Evolutionary conservation across 2,329 filamentous ascomycete species (phyloP).

Genomic region (Emmonsia crescens): DNA sequence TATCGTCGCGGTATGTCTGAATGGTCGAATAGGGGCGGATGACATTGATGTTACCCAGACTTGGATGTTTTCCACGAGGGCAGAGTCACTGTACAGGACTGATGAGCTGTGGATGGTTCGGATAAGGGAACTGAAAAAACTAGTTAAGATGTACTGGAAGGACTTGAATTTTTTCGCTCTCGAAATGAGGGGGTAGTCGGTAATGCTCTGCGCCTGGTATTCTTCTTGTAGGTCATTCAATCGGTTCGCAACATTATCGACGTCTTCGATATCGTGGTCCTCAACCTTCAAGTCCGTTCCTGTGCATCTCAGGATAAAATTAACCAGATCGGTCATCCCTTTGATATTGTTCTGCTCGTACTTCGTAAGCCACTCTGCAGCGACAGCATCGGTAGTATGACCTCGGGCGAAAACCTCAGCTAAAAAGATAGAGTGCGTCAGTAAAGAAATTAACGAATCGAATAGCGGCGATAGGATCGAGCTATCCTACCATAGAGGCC

Average conservation of each 20-base stretch:
- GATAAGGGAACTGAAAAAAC: constrained; percentile 70
- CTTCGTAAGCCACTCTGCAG: constrained; percentile 46
- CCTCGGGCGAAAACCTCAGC: constrained; percentile 50
- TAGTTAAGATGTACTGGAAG: constrained; percentile 66
- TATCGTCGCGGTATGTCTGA: constrained; percentile 86
- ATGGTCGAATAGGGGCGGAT: constrained; percentile 73
- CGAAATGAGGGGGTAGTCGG: constrained; percentile 85
- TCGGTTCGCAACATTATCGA: constrained; percentile 71
- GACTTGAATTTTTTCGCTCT: constrained; percentile 63
- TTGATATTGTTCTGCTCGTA: constrained; percentile 46
- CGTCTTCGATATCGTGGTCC: constrained; percentile 74
- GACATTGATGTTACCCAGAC: constrained; percentile 88
- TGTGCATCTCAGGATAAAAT: constrained; percentile 54
- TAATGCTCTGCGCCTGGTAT: constrained; percentile 71
- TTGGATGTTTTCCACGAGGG: constrained; percentile 77
- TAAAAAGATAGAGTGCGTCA: constrained; percentile 22
- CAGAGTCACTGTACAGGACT: constrained; percentile 62
- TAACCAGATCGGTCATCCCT: constrained; percentile 49
- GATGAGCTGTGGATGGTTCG: constrained; percentile 71
- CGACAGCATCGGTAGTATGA: constrained; percentile 45
- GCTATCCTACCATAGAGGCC: constrained; percentile 45
- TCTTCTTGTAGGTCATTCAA: constrained; percentile 78
- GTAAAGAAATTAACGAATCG: constrained; percentile 7
- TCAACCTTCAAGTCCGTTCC: constrained; percentile 73
- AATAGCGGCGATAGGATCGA: background rate